Evolutionary conservation across 1,284 basidiomycete species (phyloP).

Genomic region (Boletus holoroseus): DNA sequence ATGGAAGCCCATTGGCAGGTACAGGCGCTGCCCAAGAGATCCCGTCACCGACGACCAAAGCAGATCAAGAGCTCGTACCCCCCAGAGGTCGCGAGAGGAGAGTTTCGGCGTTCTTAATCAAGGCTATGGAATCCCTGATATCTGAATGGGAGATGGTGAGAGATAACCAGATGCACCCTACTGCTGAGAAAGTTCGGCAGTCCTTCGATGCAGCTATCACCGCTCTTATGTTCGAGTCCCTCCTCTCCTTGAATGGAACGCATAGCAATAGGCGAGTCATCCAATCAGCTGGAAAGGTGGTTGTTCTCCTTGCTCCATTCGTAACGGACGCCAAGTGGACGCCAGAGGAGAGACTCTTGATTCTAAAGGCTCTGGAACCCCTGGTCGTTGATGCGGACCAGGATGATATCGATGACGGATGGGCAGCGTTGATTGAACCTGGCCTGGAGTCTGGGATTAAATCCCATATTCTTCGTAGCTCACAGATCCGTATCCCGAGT

Average conservation of each 20-base stretch:
- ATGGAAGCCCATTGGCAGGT: neutral
- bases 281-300: slow-evolving; percentile 55
- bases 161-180: slow-evolving; percentile 37
- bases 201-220: slow-evolving; percentile 64
- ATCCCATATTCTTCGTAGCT: slow-evolving; percentile 40
- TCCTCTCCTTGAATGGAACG: slow-evolving; percentile 60
- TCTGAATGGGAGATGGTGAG: slow-evolving; percentile 45
- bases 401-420: slow-evolving; percentile 33
- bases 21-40: slow-evolving; percentile 5
- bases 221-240: slow-evolving; percentile 63
- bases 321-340: slow-evolving; percentile 51
- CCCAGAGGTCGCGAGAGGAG: slow-evolving; percentile 57
- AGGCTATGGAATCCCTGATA: slow-evolving; percentile 49
- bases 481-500: slow-evolving; percentile 28
- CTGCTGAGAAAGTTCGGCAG: slow-evolving; percentile 58
- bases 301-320: slow-evolving; percentile 40
- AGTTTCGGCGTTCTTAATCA: slow-evolving; percentile 59
- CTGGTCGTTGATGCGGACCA: slow-evolving; percentile 39
- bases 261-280: slow-evolving; percentile 54
- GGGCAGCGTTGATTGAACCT: slow-evolving; percentile 60
- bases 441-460: slow-evolving; percentile 63
- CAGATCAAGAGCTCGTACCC: slow-evolving; percentile 35
- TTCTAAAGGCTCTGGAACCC: slow-evolving; percentile 63
- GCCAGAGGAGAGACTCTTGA: slow-evolving; percentile 51
- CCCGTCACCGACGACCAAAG: slow-evolving; percentile 5